Percentiles rank a stretch among this genome's conserved stretches.
phyloP scores from a whole-genome alignment of 306 rosid species.

The Ormosia semicastrata region DNA sequence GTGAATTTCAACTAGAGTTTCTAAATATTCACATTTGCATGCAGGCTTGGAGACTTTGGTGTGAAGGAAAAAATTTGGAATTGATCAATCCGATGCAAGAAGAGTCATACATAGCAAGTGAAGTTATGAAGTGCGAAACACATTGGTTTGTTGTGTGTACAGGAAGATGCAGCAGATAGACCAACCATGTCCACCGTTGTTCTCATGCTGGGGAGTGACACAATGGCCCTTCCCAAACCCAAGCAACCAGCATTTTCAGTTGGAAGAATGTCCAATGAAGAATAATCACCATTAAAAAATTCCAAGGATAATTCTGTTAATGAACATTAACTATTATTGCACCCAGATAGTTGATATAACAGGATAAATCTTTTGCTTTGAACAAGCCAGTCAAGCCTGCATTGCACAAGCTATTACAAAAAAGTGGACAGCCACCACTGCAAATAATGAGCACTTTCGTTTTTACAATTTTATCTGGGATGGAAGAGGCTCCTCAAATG shows the following conservation, averaged over 20 bases:
- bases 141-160: conserved; percentile 44
- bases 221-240: conserved; percentile 31
- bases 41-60: conserved; percentile 49
- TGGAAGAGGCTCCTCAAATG: background rate
- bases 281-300: background rate
- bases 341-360: background rate
- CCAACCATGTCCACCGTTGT: conserved; percentile 44
- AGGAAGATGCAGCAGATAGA: conserved; percentile 38
- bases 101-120: background rate
- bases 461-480: background rate
- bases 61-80: conserved; percentile 23
- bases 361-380: background rate
- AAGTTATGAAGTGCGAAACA: conserved; percentile 29
- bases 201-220: conserved; percentile 24
- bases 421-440: background rate
- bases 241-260: conserved; percentile 34
- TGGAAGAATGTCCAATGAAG: background rate
- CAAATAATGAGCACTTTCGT: background rate
- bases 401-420: background rate
- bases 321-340: background rate
- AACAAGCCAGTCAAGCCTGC: background rate
- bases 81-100: conserved; percentile 29
- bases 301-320: background rate
- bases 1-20: background rate
- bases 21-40: background rate